phyloP scores from a whole-genome alignment of 1,284 basidiomycete species.

The Veloporphyrellus conicus region DNA sequence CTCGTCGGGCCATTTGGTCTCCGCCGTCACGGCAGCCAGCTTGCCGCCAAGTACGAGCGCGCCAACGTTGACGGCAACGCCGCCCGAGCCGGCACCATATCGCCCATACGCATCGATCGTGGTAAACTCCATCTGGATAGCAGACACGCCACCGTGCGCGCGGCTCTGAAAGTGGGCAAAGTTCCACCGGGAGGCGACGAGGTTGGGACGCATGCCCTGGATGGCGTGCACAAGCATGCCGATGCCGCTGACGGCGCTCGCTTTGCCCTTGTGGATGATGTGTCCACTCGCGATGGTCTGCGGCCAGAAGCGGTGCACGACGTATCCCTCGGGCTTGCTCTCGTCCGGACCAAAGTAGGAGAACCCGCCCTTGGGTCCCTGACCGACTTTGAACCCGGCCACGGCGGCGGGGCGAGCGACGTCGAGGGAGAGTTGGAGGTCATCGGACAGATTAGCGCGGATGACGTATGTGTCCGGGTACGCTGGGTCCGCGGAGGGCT shows the following conservation, averaged over 20 bases:
- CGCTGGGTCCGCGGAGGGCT: conserved; percentile 60
- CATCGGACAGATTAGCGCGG: conserved; percentile 73
- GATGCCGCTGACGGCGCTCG: conserved; percentile 65
- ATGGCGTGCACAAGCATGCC: conserved; percentile 96
- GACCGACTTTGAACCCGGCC: conserved; percentile 90
- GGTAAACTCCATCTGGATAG: conserved; percentile 95
- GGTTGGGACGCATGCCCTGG: conserved; percentile 96
- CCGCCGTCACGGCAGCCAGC: conserved; percentile 68
- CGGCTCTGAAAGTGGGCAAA: conserved; percentile 86
- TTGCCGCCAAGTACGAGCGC: conserved; percentile 76
- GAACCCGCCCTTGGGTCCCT: conserved; percentile 83
- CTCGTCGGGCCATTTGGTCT: conserved; percentile 66
- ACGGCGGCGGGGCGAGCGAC: conserved; percentile 65
- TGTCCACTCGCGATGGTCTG: conserved; percentile 63
- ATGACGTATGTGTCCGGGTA: conserved; percentile 76
- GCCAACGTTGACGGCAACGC: conserved; percentile 81
- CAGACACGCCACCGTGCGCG: conserved; percentile 71
- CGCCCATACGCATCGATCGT: conserved; percentile 76
- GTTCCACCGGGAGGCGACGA: conserved; percentile 93
- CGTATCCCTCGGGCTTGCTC: conserved; percentile 80
- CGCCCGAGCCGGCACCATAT: conserved; percentile 72
- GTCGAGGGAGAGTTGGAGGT: conserved; percentile 78
- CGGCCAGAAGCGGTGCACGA: conserved; percentile 92
- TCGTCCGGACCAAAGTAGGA: conserved; percentile 83
- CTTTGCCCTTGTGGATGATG: conserved; percentile 69